phyloP scores from a whole-genome alignment of 75 land plant genomes.

The Pinus albicaulis region DNA sequence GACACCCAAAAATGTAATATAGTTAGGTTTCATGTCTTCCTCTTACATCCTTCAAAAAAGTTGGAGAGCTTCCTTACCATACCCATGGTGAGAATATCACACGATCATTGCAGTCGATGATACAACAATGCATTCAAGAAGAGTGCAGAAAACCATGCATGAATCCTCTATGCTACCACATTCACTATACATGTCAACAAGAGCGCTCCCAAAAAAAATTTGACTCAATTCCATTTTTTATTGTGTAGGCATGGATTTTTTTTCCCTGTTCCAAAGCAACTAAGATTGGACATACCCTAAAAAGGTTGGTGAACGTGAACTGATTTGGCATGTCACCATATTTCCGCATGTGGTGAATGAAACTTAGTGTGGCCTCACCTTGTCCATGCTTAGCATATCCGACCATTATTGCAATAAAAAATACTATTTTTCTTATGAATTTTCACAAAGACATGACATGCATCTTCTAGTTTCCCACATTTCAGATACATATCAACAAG shows the following conservation, averaged over 20 bases:
- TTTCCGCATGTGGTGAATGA: constrained; percentile 26
- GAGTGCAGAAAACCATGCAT: no score
- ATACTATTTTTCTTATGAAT: constrained; percentile 32
- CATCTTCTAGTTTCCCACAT: constrained; percentile 59
- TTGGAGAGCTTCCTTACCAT: constrained; percentile 14
- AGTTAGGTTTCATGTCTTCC: not conserved
- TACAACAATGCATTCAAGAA: no score
- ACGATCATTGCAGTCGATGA: constrained; percentile 28
- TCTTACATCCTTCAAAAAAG: not conserved
- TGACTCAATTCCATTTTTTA: no score
- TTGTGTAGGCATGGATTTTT: no score
- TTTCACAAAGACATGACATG: constrained; percentile 31
- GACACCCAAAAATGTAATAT: not conserved
- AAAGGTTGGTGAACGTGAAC: no score
- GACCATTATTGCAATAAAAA: constrained; percentile 25
- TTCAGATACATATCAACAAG: constrained; percentile 73
- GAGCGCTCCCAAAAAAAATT: no score
- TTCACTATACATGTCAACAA: no score
- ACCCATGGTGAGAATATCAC: constrained; percentile 16
- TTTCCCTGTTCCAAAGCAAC: constrained; percentile 4
- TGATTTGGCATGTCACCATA: constrained; percentile 27
- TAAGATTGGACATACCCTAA: constrained; percentile 17
- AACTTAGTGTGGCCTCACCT: constrained; percentile 9
- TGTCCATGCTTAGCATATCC: constrained; percentile 5
- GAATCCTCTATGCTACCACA: no score